Base-by-base conservation (phyloP, 2,329 filamentous ascomycete species). In the Graphilbum sp. region DNA sequence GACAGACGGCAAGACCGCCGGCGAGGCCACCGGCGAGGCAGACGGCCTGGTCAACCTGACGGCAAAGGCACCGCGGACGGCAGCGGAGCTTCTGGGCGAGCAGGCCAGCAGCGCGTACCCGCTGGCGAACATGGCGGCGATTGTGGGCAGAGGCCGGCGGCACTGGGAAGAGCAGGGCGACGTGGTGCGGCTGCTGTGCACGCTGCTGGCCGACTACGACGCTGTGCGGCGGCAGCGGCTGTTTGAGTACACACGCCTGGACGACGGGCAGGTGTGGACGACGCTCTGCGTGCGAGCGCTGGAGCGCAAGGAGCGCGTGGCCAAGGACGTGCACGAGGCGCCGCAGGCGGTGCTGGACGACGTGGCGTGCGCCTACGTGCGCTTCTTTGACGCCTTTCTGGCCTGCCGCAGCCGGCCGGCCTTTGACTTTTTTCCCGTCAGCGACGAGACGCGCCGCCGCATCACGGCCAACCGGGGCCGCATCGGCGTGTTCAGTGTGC, bases 381-480 rank as follows among this genome's bases (percentile, higher is more conserved):
- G 44, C 5, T 38, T 53, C 4, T 54, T 55, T 21, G 37, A 47
- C 18, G 39, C 37, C 1, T 55, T 44, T 37, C 36, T 44, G 7
- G 39, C 38, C 12, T 39, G 42, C 29, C 42, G 31, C n/a, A 32
- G 35, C 5, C 20, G 34, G 17, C 30, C 43, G 4, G 32, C 44
- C 2, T 5, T 33, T 8, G 32, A 31, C 1, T 35, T 37, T 9
- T 32, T 37, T 11, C 43, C 39, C 1, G 8, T 47, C 17, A 34
- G 17, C 9, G 17, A 16, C 2, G 31, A 40, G 3, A 44, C 43
- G 5, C 29, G 36, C 8, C 7, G 35, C 2, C 35, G 40, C 7
- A 34, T 51, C 2, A 20, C 37, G 8, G 29, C 37, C 2, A 37
- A 43, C 20, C 38, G 39, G 10, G n/a, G 20, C 10, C 21, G 9